These are phyloP conservation scores for Alternaria sp. DNA, from an alignment of 2,329 filamentous ascomycete species.

Conservation along the genomic window DNA sequence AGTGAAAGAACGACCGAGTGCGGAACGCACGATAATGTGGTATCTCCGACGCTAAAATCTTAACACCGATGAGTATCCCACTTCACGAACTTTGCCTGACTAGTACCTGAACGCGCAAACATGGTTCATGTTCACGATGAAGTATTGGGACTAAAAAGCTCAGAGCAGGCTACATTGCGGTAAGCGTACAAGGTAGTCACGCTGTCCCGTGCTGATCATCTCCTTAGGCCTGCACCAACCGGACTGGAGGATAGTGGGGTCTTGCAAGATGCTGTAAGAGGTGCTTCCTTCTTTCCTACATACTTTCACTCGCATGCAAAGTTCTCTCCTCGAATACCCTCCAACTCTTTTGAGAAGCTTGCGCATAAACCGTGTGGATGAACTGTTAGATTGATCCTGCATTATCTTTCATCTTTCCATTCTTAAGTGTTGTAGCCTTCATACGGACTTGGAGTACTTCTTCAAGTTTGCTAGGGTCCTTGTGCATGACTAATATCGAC, in stretches of 20 bases:
- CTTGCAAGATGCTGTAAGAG: constrained; percentile 49
- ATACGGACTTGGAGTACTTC: background rate
- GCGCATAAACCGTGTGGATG: background rate
- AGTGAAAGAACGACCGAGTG: background rate
- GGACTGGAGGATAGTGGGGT: constrained; percentile 34
- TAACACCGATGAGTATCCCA: constrained; percentile 24
- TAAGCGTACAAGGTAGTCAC: constrained; percentile 3
- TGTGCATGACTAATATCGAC: background rate
- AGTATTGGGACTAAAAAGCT: constrained; percentile 28
- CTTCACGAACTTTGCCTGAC: constrained; percentile 14
- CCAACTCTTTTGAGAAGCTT: background rate
- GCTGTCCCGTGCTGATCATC: background rate
- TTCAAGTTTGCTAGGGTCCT: background rate
- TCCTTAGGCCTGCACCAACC: constrained; percentile 39
- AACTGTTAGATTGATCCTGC: background rate
- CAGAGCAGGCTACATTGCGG: constrained; percentile 28
- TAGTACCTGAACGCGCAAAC: constrained; percentile 16
- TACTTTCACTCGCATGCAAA: background rate
- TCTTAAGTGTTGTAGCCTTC: background rate
- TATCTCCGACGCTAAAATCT: constrained; percentile 25
- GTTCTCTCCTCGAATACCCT: background rate
- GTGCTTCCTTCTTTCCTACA: constrained; percentile 35
- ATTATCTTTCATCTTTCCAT: background rate
- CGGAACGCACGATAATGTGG: background rate
- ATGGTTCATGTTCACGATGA: constrained; percentile 20